Evolutionary conservation across 768 basidiomycete genomes (phyloP).

Genomic region (Trametes gibbosa): DNA sequence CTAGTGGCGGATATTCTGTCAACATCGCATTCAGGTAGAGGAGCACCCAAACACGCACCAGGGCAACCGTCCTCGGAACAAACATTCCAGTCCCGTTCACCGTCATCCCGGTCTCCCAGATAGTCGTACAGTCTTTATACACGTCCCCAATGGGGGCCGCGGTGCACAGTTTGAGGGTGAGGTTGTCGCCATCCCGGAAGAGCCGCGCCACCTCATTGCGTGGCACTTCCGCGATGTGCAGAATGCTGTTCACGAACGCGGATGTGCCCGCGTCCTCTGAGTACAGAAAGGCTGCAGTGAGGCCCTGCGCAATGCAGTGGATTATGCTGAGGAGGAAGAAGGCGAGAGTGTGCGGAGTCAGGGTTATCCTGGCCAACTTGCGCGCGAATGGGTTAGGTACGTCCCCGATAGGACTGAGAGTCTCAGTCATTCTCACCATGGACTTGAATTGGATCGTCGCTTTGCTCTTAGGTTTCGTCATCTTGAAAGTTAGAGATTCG

Average conservation of each 20-base stretch:
- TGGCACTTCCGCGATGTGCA: slow-evolving; percentile 36
- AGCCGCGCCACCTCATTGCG: slow-evolving; percentile 31
- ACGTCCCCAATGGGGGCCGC: slow-evolving; percentile 38
- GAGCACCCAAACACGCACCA: background rate
- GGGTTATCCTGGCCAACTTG: slow-evolving; percentile 32
- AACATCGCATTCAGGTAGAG: background rate
- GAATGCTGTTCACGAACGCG: slow-evolving; percentile 37
- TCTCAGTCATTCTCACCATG: slow-evolving; percentile 6
- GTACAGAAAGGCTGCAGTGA: slow-evolving; percentile 43
- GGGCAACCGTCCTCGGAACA: background rate
- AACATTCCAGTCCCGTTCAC: background rate
- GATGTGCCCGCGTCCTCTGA: slow-evolving; percentile 42
- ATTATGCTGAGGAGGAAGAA: slow-evolving; percentile 50
- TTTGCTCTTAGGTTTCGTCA: background rate
- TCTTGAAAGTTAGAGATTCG: background rate
- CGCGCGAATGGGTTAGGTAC: background rate
- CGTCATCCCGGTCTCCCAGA: slow-evolving; percentile 5
- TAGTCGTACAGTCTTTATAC: slow-evolving; percentile 11
- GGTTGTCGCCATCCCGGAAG: slow-evolving; percentile 27
- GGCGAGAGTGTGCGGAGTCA: slow-evolving; percentile 30
- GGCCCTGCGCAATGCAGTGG: slow-evolving; percentile 51
- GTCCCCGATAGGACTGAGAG: background rate
- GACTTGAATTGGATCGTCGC: slow-evolving; percentile 10
- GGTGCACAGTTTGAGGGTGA: slow-evolving; percentile 42
- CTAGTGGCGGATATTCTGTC: background rate